Base-by-base conservation (phyloP, 2,329 filamentous ascomycete genomes). In the Penicillium capsulatum region DNA sequence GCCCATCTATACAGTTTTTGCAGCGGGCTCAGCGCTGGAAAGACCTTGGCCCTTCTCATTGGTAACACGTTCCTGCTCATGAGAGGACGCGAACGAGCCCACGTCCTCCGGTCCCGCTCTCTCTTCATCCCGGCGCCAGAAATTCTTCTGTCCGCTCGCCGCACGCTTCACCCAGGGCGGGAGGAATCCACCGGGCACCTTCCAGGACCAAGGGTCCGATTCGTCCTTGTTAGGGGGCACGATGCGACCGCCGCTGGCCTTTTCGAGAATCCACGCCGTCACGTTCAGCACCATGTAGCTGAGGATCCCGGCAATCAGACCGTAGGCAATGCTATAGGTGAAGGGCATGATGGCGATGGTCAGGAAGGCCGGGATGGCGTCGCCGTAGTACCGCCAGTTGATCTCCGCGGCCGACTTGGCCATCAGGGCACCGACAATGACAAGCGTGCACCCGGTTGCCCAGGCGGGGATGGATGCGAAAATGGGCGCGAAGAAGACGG, bases 381-480 rank as follows among this genome's bases (percentile, higher is more conserved):
- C 88, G 36, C 87, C 87, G 45, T 87, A 73, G 66, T 94, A 94
- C 32, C 73, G 73, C 88, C 88, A 94, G 73, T 94, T 94, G 71
- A 94, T 90, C 48, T 92, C 84, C 11, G 78, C 79, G 9, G 85
- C 84, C 1, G 85, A 76, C 45, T 80, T 77, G 40, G 83, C 80
- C 88, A 94, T 94, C 75, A 94, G 83, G 14, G 82, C 81, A n/a
- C 88, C 88, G 38, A 94, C 86, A 27, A 94, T 80, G 52, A 94
- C 76, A 17, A 94, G 75, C n/a, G 89, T 89, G 60, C 84, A 89
- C 33, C 88, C 88, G 0, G 88, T 94, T 2, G 88, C 88, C 86
- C 86, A 94, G 0, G 87, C 83, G 3, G 88, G 88, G 42, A 94
- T 92, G 0, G 85, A 90, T 7, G 88, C 87, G 58, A 94, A 94